Conservation (phyloP, 1,284 basidiomycete genomes). For the Phylloporus gajari region DNA sequence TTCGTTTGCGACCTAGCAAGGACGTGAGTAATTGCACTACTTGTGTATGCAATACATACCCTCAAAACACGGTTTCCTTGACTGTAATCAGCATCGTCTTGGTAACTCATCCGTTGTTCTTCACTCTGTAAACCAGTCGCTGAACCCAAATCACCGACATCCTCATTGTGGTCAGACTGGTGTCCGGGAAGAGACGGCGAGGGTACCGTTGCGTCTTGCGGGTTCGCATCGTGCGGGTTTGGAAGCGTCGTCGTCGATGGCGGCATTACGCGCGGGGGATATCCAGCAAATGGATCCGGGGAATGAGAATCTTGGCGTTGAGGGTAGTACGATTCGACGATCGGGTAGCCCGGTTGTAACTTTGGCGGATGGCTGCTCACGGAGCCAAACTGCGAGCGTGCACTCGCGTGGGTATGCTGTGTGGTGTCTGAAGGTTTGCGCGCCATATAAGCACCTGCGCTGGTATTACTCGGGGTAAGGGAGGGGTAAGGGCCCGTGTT, state of each 20-base stretch:
- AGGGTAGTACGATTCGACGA: constrained; percentile 39
- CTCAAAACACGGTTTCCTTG: constrained; percentile 42
- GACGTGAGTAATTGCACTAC: not conserved
- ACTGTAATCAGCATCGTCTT: constrained; percentile 42
- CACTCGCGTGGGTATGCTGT: constrained; percentile 34
- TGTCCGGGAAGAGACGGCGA: constrained; percentile 24
- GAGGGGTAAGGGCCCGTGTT: constrained; percentile 25
- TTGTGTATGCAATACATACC: constrained; percentile 25
- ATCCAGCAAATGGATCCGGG: constrained; percentile 44
- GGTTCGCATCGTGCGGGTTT: constrained; percentile 38
- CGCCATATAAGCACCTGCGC: not conserved
- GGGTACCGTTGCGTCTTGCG: constrained; percentile 20
- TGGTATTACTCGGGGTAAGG: not conserved
- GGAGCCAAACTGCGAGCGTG: constrained; percentile 40
- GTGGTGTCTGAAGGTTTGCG: constrained; percentile 38
- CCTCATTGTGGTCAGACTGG: constrained; percentile 29
- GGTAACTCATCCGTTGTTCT: constrained; percentile 42
- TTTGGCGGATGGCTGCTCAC: constrained; percentile 24
- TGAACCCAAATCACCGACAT: constrained; percentile 15
- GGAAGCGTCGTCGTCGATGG: constrained; percentile 38
- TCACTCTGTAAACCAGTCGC: constrained; percentile 24
- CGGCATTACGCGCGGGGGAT: constrained; percentile 24
- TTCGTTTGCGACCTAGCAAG: constrained; percentile 1
- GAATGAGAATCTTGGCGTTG: constrained; percentile 27
- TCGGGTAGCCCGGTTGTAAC: constrained; percentile 40